Evolutionary conservation across 2,329 filamentous ascomycete genomes (phyloP), one percentile per base, ranked within the genome.

Genomic region (Colletotrichum phormii): DNA sequence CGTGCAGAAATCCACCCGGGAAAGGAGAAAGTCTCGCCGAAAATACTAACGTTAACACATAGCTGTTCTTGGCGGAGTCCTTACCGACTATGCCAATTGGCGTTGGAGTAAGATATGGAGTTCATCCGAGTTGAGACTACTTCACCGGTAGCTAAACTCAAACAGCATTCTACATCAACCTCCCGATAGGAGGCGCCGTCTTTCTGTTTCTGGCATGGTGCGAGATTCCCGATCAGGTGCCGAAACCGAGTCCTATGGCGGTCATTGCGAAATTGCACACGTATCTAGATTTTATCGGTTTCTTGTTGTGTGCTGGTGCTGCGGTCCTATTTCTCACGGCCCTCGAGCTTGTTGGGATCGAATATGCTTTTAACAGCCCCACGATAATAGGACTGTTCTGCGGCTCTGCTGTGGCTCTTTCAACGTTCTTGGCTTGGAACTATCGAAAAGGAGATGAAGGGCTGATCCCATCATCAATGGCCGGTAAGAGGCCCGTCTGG

Each of bases 11-110:
- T 13, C 13, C 1, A 5, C 26, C 18, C 13, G 2, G 8, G 15
- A 12, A 13, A 11, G 76, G 89, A 13, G 86, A 85, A 1, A 76
- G 86, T 46, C 79, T 83, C 51, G 76, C 82, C 37, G 82, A 81
- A 0, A 49, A 49, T 49, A 49, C 42, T 49, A 22, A 49, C 42
- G 15, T 49, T 49, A 22, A 22, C 18, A 49, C 18, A 49, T n/a
- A 49, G 82, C 82, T 37, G 75, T 89, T 12, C 76, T 88, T 18
- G 86, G 86, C 31, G 83, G 86, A 71, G 76, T 79, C 15, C 80
- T 85, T 8, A 84, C 82, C 0, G 74, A 79, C 4, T 79, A 81
- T 63, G 72, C 78, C 0, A 81, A 80, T 0, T 86, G 84, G 85
- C 78, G 85, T 42, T 86, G 84, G 84, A 82, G 81, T 82, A 75